Conservation (phyloP, 441 rosid genomes). For the Rhodomyrtus psidioides region DNA sequence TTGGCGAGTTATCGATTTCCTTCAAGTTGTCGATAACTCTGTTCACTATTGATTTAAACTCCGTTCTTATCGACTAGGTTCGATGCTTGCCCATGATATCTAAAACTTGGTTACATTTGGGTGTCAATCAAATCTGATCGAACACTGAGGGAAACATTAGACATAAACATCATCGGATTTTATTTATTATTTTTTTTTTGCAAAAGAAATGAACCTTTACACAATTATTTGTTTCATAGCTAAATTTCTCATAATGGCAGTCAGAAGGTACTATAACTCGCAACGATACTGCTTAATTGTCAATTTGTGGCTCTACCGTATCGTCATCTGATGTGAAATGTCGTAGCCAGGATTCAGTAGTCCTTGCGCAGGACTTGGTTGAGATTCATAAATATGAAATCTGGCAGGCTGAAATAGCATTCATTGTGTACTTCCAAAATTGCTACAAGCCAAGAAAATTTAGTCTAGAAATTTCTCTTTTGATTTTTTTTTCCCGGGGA, state of each 20-base stretch:
- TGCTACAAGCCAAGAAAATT: not conserved
- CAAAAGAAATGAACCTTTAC: not conserved
- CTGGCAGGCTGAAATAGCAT: not conserved
- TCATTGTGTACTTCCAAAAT: not conserved
- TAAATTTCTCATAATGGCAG: not conserved
- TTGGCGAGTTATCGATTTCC: too few species aligned
- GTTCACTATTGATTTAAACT: too few species aligned
- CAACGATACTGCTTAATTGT: not conserved
- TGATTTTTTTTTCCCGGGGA: not conserved
- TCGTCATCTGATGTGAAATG: not conserved
- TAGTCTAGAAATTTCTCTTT: not conserved
- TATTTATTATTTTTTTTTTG: not conserved
- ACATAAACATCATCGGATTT: not conserved
- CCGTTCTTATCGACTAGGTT: too few species aligned
- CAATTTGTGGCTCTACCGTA: not conserved
- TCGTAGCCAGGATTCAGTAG: not conserved
- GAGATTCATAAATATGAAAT: not conserved
- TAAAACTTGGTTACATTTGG: too few species aligned
- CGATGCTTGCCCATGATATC: too few species aligned
- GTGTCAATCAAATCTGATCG: too few species aligned
- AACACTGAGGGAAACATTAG: not conserved
- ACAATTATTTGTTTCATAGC: not conserved
- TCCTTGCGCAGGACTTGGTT: not conserved
- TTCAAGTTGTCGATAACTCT: too few species aligned
- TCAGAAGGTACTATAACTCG: not conserved